These are phyloP conservation scores for Papilionanthe hybrid DNA, from an alignment of 116 monocot genomes.

Conservation along the genomic window DNA sequence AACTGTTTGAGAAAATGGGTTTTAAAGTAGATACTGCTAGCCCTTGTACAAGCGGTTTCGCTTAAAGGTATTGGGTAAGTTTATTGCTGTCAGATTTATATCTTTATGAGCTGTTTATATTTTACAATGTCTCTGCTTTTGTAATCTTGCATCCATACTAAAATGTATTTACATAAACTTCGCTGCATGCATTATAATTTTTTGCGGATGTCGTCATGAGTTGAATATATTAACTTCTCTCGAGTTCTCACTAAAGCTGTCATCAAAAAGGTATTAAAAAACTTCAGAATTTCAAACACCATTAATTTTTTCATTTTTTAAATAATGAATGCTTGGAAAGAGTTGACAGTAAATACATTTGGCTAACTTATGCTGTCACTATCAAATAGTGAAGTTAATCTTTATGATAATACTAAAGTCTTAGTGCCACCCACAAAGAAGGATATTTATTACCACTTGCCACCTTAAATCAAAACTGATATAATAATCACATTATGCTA, in stretches of 20 bases:
- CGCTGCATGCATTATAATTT: background rate
- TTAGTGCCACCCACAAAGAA: background rate
- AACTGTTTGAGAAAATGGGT: constrained; percentile 91
- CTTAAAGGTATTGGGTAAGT: constrained; percentile 82
- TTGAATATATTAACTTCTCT: background rate
- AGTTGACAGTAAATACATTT: background rate
- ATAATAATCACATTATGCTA: background rate
- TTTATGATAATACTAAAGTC: background rate
- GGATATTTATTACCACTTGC: background rate
- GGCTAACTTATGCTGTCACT: background rate
- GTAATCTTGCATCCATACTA: background rate
- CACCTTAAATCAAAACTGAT: background rate
- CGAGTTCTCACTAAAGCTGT: background rate
- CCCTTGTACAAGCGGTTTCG: constrained; percentile 84
- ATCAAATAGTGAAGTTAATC: background rate
- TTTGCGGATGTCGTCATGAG: background rate
- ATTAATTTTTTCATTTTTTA: background rate
- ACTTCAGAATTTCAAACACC: background rate
- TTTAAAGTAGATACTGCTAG: constrained; percentile 82
- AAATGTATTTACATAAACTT: background rate
- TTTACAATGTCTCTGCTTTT: background rate
- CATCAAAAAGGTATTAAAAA: background rate
- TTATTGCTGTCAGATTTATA: background rate
- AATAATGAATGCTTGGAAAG: background rate
- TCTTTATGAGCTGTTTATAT: background rate